These are phyloP conservation scores for Spongospora subterranea DNA, from an alignment of 208 protist genomes.

Conservation along the genomic window DNA sequence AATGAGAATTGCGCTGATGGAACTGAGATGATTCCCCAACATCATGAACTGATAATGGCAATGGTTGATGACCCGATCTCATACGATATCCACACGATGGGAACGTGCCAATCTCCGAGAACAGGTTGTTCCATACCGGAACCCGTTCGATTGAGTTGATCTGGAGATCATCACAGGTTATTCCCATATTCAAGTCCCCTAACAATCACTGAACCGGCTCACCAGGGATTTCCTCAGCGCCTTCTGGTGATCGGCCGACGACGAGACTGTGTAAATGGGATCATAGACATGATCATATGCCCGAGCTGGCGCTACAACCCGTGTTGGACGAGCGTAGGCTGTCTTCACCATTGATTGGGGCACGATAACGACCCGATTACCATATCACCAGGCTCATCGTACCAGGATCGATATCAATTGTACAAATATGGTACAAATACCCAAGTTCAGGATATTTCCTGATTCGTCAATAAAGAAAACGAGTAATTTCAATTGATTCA, in stretches of 20 bases:
- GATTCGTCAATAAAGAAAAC: too few species aligned
- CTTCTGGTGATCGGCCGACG: conserved; percentile 12
- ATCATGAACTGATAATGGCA: neutral
- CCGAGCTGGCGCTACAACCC: neutral
- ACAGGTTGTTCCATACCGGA: conserved; percentile 15
- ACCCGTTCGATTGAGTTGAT: conserved; percentile 1
- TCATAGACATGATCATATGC: conserved; percentile 47
- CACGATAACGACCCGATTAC: too few species aligned
- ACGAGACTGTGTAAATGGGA: conserved; percentile 40
- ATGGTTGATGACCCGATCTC: neutral
- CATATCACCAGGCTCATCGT: too few species aligned
- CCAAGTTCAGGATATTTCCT: too few species aligned
- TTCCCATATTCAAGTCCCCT: neutral
- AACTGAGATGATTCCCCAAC: neutral
- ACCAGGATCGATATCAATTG: too few species aligned
- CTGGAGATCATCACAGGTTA: neutral
- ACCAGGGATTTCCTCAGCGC: conserved; percentile 47
- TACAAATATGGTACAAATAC: too few species aligned
- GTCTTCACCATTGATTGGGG: conserved; percentile 4
- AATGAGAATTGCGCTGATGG: too few species aligned
- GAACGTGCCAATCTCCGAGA: conserved; percentile 50
- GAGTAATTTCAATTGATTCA: too few species aligned
- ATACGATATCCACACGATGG: neutral
- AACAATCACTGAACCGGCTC: neutral
- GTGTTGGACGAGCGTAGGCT: neutral